phyloP scores from a whole-genome alignment of 164 flowering plant genomes.

The Cinnamomum chago region DNA sequence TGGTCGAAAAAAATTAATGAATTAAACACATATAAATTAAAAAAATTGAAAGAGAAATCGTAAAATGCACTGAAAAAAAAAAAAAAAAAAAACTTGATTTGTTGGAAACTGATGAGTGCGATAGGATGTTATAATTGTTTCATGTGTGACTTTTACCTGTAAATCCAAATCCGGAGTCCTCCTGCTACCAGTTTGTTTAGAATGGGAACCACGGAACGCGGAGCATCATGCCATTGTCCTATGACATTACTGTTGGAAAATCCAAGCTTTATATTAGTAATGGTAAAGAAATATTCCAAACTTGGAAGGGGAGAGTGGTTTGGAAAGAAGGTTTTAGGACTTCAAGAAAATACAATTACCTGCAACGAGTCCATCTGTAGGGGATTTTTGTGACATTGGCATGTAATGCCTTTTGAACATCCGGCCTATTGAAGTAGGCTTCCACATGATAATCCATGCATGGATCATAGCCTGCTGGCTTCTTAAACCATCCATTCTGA shows the following conservation, averaged over 20 bases:
- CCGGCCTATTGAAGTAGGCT: slow-evolving; percentile 60
- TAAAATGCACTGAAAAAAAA: not conserved
- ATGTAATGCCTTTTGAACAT: slow-evolving; percentile 78
- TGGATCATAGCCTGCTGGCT: slow-evolving; percentile 12
- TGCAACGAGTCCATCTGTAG: slow-evolving; percentile 72
- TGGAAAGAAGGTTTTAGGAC: too few relatives aligned
- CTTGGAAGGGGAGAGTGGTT: not conserved
- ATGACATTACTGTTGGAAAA: not conserved
- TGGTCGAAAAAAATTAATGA: not conserved
- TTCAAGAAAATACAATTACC: slow-evolving; percentile 26
- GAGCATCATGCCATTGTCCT: not conserved
- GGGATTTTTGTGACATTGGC: slow-evolving; percentile 69
- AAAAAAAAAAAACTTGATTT: not conserved
- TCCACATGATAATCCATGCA: slow-evolving; percentile 38
- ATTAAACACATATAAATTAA: too few relatives aligned
- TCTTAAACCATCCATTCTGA: slow-evolving; percentile 6
- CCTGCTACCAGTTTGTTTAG: slow-evolving; percentile 11
- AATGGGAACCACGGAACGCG: slow-evolving; percentile 4
- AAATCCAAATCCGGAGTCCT: slow-evolving; percentile 15
- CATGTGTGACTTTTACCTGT: slow-evolving; percentile 4
- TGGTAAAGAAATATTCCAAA: not conserved
- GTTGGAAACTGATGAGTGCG: not conserved
- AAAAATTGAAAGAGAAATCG: too few relatives aligned
- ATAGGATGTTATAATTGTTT: too few relatives aligned
- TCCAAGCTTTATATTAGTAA: not conserved